Base-by-base conservation (phyloP, 1,284 basidiomycete genomes). In the Ganoderma leucocontextum region DNA sequence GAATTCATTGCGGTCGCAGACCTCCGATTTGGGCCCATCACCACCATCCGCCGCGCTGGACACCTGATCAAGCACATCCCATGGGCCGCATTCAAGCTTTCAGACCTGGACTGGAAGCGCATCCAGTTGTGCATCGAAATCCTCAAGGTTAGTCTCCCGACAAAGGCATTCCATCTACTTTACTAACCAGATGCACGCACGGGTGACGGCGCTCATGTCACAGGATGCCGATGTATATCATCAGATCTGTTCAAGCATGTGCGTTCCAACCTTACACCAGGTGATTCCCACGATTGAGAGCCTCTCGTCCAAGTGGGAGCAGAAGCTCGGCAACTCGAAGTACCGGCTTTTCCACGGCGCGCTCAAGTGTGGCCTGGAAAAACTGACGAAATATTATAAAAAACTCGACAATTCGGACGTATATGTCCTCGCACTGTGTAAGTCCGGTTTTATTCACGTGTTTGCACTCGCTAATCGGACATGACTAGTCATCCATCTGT, bases 21-120 rank as follows among this genome's bases (percentile, higher is more conserved):
- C n/a, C n/a, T n/a, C 25, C 67, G 68, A n/a, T 79, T 73, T 63
- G 75, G 77, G 10, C 74, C 73, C 3, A 78, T 79, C 59, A 78
- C 76, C 0, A 71, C 68, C 10, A 62, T 78, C 38, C 60, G 66
- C 0, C 12, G 41, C 8, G 61, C 74, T 12, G 70, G 71, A 4
- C 44, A 57, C 17, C 33, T 73, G 12, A 39, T 65, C 33, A 79
- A 77, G 66, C 69, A 76, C 36, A 78, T 78, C n/a, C 72, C 70
- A 2, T 78, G 77, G 76, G 38, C 65, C 0, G 75, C 72, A 12
- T 78, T 77, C 63, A 62, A 64, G 22, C 60, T 78, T 58, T 38
- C 4, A n/a, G 70, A 76, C 1, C 7, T 1, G 0, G 72, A 78
- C 63, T 78, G 75, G 77, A 57, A 42, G 12, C 55, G 68, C 0